These are phyloP conservation scores for Crinitomyces ghanaensis DNA, from an alignment of 805 yeast genomes.

Conservation along the genomic window DNA sequence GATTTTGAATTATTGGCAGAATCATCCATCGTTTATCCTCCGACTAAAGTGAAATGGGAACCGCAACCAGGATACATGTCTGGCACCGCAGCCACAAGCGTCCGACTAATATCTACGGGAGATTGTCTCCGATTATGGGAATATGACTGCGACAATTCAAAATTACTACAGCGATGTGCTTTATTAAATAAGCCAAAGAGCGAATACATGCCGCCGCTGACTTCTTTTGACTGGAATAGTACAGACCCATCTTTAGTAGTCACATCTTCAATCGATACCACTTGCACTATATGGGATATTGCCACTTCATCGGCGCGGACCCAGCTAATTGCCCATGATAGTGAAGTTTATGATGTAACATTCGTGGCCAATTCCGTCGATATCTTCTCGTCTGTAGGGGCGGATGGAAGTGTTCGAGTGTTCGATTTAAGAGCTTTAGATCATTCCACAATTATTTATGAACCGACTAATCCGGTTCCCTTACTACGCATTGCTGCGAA, in stretches of 20 bases:
- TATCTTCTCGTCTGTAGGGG: conserved; percentile 85
- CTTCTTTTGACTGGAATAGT: conserved; percentile 88
- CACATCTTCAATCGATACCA: conserved; percentile 86
- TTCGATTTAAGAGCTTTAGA: conserved; percentile 84
- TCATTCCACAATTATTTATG: conserved; percentile 90
- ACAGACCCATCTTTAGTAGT: conserved; percentile 59
- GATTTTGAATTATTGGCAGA: conserved; percentile 42
- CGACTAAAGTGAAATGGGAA: conserved; percentile 68
- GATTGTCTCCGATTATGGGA: conserved; percentile 62
- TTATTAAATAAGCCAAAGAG: conserved; percentile 33
- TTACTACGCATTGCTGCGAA: conserved; percentile 67
- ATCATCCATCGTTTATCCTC: conserved; percentile 49
- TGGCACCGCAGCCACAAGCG: conserved; percentile 17
- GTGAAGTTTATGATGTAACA: conserved; percentile 86
- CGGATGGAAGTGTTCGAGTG: conserved; percentile 88
- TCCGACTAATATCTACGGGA: conserved; percentile 54
- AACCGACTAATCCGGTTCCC: conserved; percentile 42
- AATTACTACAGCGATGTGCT: conserved; percentile 31
- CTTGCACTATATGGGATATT: conserved; percentile 94
- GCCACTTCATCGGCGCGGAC: conserved; percentile 64
- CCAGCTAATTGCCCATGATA: conserved; percentile 92
- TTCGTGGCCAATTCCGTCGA: conserved; percentile 64
- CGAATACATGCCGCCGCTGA: conserved; percentile 66
- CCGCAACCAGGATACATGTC: conserved; percentile 24
- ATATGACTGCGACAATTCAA: conserved; percentile 28